Evolutionary conservation across 2,329 filamentous ascomycete species (phyloP).

Genomic region (Pseudocercospora fuligena): DNA sequence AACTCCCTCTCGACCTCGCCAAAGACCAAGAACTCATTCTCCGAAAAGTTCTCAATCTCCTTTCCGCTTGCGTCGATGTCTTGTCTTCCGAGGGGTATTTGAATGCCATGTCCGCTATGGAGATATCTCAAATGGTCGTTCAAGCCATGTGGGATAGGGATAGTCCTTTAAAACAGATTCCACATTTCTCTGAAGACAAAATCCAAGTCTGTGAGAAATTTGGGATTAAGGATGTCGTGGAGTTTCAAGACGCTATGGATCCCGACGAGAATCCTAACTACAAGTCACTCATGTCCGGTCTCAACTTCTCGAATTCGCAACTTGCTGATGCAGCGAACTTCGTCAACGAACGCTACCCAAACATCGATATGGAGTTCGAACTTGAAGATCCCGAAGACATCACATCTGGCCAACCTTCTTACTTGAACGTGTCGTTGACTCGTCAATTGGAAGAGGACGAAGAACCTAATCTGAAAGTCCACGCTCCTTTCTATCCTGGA

Average conservation of each 20-base stretch:
- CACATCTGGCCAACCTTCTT: constrained; percentile 77
- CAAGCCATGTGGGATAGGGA: constrained; percentile 99
- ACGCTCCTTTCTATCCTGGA: constrained; percentile 90
- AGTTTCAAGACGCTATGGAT: constrained; percentile 99
- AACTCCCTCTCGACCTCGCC: constrained; percentile 89
- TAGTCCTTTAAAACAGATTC: constrained; percentile 95
- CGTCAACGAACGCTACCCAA: constrained; percentile 95
- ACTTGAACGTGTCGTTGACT: constrained; percentile 82
- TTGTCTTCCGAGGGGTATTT: constrained; percentile 93
- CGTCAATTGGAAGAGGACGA: constrained; percentile 76
- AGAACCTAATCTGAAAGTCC: constrained; percentile 80
- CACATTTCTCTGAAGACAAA: constrained; percentile 83
- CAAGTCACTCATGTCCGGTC: constrained; percentile 72
- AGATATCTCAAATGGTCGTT: constrained; percentile 98
- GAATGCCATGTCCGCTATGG: constrained; percentile 98
- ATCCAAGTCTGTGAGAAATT: constrained; percentile 82
- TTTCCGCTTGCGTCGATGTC: constrained; percentile 93
- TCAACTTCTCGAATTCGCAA: constrained; percentile 80
- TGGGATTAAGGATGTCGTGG: constrained; percentile 89
- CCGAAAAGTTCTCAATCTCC: constrained; percentile 79
- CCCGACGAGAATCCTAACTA: constrained; percentile 89
- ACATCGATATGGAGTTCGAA: constrained; percentile 88
- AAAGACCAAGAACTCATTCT: constrained; percentile 94
- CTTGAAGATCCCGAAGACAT: constrained; percentile 81
- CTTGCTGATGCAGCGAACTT: constrained; percentile 89